Percentiles rank a stretch among this genome's conserved stretches.
Conservation (phyloP, 2,329 filamentous ascomycete species). For the Phialophora verrucosa region DNA sequence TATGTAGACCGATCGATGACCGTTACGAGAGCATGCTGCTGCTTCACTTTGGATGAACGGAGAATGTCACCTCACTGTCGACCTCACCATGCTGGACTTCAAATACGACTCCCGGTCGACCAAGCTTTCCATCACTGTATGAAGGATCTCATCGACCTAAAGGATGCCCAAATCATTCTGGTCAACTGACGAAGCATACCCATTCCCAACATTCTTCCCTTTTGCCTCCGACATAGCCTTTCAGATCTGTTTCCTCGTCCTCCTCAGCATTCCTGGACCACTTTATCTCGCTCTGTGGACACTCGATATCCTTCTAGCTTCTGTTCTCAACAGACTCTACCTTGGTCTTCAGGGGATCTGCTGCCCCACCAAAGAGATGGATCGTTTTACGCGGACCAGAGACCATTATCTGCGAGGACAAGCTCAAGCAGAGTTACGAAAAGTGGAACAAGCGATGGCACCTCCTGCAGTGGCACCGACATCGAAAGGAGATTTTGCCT, state of each 20-base stretch:
- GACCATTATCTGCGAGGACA: slow-evolving; percentile 6
- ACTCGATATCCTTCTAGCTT: slow-evolving; percentile 2
- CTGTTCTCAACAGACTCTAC: not conserved
- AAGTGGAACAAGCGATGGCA: not conserved
- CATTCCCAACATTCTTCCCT: not conserved
- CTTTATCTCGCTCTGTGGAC: slow-evolving; percentile 17
- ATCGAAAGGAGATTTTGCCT: not conserved
- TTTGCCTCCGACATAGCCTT: slow-evolving; percentile 10
- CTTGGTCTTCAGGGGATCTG: not conserved
- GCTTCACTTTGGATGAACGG: not conserved
- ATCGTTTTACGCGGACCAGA: slow-evolving; percentile 8
- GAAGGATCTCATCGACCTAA: not conserved
- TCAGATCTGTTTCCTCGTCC: slow-evolving; percentile 14
- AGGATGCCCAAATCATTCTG: not conserved
- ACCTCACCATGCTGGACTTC: not conserved
- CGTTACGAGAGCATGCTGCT: not conserved
- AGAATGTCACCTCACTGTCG: not conserved
- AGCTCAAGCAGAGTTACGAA: not conserved
- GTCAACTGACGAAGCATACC: not conserved
- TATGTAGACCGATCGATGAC: not conserved
- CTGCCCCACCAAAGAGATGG: slow-evolving; percentile 1
- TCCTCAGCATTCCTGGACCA: slow-evolving; percentile 10
- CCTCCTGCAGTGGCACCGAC: not conserved
- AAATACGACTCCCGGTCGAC: not conserved
- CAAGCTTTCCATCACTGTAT: not conserved